Evolutionary conservation across 345 rosid species (phyloP).

Genomic region (Pistacia vera): DNA sequence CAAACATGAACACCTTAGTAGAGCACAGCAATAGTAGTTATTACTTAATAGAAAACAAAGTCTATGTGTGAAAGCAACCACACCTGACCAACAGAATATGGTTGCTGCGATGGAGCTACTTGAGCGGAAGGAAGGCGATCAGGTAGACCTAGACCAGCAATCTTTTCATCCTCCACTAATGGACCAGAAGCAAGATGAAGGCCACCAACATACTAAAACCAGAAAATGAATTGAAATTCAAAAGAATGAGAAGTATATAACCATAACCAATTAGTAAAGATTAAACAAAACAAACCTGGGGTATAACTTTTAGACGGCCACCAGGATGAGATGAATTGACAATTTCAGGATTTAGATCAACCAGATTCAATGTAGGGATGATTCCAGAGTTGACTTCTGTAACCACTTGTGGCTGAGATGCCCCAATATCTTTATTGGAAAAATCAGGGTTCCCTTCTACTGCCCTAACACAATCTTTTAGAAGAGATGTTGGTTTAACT

Average conservation of each 20-base stretch:
- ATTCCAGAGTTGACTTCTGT: conserved; percentile 74
- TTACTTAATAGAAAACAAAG: neutral
- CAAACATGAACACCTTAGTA: neutral
- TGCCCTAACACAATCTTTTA: conserved; percentile 88
- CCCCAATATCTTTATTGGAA: conserved; percentile 84
- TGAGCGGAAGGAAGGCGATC: conserved; percentile 84
- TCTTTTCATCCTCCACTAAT: conserved; percentile 83
- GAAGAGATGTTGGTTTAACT: conserved; percentile 79
- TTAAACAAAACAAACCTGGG: conserved; percentile 61
- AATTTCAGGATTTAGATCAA: conserved; percentile 67
- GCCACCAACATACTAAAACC: conserved; percentile 62
- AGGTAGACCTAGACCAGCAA: conserved; percentile 67
- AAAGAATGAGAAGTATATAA: neutral
- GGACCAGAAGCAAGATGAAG: conserved; percentile 62
- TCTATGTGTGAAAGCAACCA: neutral
- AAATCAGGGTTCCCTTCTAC: conserved; percentile 97
- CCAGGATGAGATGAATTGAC: conserved; percentile 67
- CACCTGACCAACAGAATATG: conserved; percentile 73
- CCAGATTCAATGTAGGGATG: conserved; percentile 63
- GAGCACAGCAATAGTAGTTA: neutral
- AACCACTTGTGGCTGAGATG: conserved; percentile 66
- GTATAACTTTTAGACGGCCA: conserved; percentile 55
- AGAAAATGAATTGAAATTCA: conserved; percentile 1
- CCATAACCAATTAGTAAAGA: neutral
- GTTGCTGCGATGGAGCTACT: conserved; percentile 71